These are phyloP conservation scores for Pichia sp. DNA, from an alignment of 1,139 yeast genomes.

Conservation along the genomic window DNA sequence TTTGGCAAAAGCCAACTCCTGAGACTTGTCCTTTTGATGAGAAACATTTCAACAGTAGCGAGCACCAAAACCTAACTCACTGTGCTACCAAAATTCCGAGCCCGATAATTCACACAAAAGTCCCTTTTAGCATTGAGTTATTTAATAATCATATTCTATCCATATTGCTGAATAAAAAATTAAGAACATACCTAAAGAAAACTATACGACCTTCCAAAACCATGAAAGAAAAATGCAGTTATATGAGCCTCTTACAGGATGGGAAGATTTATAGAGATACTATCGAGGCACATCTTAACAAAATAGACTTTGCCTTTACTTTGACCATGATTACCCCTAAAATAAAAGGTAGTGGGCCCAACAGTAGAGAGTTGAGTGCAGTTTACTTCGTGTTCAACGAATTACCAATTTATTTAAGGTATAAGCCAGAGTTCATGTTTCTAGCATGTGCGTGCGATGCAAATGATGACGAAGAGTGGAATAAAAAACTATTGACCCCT, in stretches of 20 bases:
- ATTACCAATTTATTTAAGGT: conserved; percentile 11
- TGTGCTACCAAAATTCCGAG: background rate
- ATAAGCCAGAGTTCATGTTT: conserved; percentile 14
- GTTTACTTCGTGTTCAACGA: conserved; percentile 14
- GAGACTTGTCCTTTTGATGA: conserved; percentile 1
- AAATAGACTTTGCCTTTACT: conserved; percentile 15
- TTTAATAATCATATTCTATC: conserved; percentile 12
- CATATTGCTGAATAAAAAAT: conserved; percentile 11
- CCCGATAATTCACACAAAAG: background rate
- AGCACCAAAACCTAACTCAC: background rate
- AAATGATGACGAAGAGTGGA: background rate
- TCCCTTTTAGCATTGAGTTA: conserved; percentile 8
- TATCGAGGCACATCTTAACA: background rate
- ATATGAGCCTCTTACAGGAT: conserved; percentile 8
- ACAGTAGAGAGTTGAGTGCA: background rate
- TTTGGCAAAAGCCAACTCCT: background rate
- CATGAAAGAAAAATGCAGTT: background rate
- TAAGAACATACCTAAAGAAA: conserved; percentile 13
- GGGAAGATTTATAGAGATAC: conserved; percentile 10
- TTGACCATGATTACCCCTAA: conserved; percentile 10
- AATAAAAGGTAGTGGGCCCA: background rate
- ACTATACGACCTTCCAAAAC: conserved; percentile 12
- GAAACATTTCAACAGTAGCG: background rate
- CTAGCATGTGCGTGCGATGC: conserved; percentile 7
- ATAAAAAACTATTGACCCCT: conserved; percentile 3